A percentile compares a stretch with the other conserved stretches of the same genome.
Evolutionary conservation across 192 early-diverging fungal species (phyloP).

Genomic region (Dissophora ornata): DNA sequence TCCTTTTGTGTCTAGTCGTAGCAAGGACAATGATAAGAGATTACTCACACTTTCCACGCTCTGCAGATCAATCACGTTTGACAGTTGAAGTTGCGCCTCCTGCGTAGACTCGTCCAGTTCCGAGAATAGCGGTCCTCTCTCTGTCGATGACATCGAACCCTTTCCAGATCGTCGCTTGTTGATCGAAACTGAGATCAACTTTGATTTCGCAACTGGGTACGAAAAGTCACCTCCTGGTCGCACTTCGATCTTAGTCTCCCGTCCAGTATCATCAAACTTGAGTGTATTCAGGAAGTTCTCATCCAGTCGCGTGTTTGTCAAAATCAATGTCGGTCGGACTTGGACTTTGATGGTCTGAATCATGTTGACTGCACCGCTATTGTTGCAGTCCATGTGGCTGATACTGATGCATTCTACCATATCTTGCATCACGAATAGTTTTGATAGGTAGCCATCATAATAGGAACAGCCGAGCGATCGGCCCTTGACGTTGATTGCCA

Average conservation of each 20-base stretch:
- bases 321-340: constrained; percentile 41
- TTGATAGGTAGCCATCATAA: constrained; percentile 31
- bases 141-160: background rate
- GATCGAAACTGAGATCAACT: constrained; percentile 40
- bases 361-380: constrained; percentile 17
- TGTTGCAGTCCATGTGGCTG: too few relatives aligned
- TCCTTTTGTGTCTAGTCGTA: background rate
- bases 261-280: constrained; percentile 23
- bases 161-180: constrained; percentile 1
- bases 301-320: constrained; percentile 47
- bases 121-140: background rate
- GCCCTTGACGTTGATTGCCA: constrained; percentile 46
- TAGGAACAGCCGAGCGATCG: constrained; percentile 54
- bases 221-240: constrained; percentile 46
- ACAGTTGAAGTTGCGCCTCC: constrained; percentile 43
- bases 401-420: constrained; percentile 33
- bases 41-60: constrained; percentile 52
- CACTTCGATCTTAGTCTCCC: constrained; percentile 31
- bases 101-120: constrained; percentile 21
- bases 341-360: constrained; percentile 43
- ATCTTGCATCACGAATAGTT: constrained; percentile 60
- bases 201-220: constrained; percentile 39
- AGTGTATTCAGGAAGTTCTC: constrained; percentile 36
- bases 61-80: constrained; percentile 49
- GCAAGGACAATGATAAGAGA: background rate